Evolutionary conservation across 2,329 filamentous ascomycete species (phyloP).

Genomic region (Pleoardoris graminearum): DNA sequence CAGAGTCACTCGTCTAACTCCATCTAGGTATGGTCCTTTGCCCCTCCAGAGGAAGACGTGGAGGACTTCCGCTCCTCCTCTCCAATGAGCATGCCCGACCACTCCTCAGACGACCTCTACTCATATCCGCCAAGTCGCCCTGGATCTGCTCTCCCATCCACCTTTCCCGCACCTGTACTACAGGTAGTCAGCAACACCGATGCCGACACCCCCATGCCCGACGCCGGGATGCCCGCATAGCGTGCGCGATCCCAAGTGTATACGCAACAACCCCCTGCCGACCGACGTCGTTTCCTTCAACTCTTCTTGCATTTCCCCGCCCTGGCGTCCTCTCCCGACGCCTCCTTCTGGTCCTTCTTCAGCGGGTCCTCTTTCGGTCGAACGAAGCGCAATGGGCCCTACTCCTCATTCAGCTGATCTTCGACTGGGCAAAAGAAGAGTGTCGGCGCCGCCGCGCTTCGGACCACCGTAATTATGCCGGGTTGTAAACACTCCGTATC

Average conservation of each 20-base stretch:
- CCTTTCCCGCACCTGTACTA: conserved; percentile 21
- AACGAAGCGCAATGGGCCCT: too few species aligned
- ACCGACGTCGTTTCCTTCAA: not conserved
- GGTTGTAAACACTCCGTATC: too few species aligned
- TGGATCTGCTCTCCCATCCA: conserved; percentile 36
- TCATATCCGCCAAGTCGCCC: conserved; percentile 20
- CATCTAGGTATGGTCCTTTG: conserved; percentile 86
- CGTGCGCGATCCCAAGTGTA: not conserved
- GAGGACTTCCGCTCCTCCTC: conserved; percentile 45
- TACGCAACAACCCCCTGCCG: not conserved
- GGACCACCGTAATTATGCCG: too few species aligned
- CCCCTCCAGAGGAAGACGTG: conserved; percentile 67
- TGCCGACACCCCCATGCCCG: conserved; percentile 37
- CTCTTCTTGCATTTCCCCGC: conserved; percentile 19
- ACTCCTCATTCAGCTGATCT: too few species aligned
- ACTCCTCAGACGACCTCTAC: conserved; percentile 31
- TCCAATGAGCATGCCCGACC: conserved; percentile 50
- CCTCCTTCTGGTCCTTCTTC: not conserved
- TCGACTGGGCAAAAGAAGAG: too few species aligned
- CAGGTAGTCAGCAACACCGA: not conserved
- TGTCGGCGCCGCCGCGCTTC: too few species aligned
- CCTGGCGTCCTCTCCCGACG: not conserved
- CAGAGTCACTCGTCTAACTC: conserved; percentile 32
- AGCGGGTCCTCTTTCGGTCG: not conserved
- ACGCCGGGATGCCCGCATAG: conserved; percentile 18